Evolutionary conservation across 1,284 basidiomycete genomes (phyloP), one percentile per base, ranked within the genome.

Genomic region (Apiotrichum laibachii): DNA sequence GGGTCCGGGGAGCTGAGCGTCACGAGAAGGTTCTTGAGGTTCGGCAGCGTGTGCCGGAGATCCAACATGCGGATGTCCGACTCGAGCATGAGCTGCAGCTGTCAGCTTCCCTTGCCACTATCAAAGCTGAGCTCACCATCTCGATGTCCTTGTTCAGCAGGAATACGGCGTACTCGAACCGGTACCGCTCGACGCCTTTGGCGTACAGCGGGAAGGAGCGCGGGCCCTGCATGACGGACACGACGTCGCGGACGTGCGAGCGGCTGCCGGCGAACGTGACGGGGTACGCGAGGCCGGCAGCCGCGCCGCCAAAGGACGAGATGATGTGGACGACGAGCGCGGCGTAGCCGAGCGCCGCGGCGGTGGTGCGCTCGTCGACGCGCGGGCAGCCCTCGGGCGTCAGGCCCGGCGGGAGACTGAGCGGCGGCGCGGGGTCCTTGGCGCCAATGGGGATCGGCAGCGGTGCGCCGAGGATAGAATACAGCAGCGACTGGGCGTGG

Each of bases 151-250:
- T 99, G 81, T 99, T 99, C 42, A 99, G 81, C 50, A 99, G 79
- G 74, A 96, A 99, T 5, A 98, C 93, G 11, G 88, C 96, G 78
- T 99, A 99, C 75, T 99, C 95, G 75, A 96, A 99, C 33, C 96
- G 84, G 78, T 98, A 98, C 44, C 87, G 87, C 75, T 99, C 96
- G 57, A 97, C 92, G 12, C 93, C 92, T 77, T 86, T 90, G 0
- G 89, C 88, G 73, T 93, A 98, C 39, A 99, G 80, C 12, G 95
- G 94, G 75, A 96, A 97, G 90, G 91, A 89, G 73, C 93, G 82
- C 15, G 92, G 90, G 2, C 94, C 93, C 64, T 92, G 87, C 88
- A 97, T 95, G 9, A 88, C 87, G 57, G 89, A 92, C 55, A 96
- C 93, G 13, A 87, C 88, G 79, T 97, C 93, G 69, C 86, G 85